Evolutionary conservation across 345 rosid species (phyloP), one percentile per base, ranked within the genome.

Genomic region (Eucalyptus sp.): DNA sequence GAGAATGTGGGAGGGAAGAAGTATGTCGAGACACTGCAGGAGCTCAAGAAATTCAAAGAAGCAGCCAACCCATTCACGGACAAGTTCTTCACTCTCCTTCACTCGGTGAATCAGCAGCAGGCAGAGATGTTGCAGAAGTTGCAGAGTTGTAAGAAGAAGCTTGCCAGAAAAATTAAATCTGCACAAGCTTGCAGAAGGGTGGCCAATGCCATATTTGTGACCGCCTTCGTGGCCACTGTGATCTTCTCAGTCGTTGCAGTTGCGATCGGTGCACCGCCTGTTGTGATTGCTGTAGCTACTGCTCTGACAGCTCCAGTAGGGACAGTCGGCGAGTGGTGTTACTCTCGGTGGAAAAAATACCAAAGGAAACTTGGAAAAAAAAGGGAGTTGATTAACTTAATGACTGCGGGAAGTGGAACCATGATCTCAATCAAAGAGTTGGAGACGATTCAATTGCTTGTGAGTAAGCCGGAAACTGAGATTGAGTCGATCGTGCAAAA

Each of bases 151-250:
- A 95, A 94, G 92, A 50, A 50, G 54, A 92, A 91, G 89, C 94
- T 97, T 4, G 97, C 94, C 80, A 93, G 95, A 94, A 96, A 96
- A 92, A 88, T n/a, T n/a, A 56, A 89, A 88, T 88, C 92, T 11
- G 43, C 93, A 95, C n/a, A n/a, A 92, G 71, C 94, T 79, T 95
- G 99, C 99, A 93, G 95, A 94, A 95, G 91, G 89, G 93, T 97
- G 50, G 92, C 98, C 0, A 96, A 95, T 89, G 95, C 95, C 68
- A 88, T 97, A 86, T 96, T 97, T 83, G 96, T 96, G 20, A 89
- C 98, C n/a, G 94, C 94, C 4, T 96, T 96, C 87, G 92, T 96
- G 31, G 92, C 98, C 27, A 95, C 93, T 31, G 88, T 96, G 91
- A 93, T 96, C 76, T 92, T 96, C 92, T 95, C 99, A 0, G 98